Conservation (phyloP, 805 yeast genomes). For the Nematodospora valgi region DNA sequence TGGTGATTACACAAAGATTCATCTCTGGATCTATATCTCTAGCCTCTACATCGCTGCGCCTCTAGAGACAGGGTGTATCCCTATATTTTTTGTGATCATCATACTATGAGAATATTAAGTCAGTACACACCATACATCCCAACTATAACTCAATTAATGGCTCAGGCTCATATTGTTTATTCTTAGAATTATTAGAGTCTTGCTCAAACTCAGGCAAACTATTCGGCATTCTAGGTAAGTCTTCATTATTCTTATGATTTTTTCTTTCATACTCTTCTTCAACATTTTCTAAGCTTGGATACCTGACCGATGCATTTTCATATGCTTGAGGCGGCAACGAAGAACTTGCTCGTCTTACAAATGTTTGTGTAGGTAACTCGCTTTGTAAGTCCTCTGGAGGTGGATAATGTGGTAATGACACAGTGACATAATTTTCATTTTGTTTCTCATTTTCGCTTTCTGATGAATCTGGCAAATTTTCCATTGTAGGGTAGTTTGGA, state of each 20-base stretch:
- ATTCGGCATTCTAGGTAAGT: conserved; percentile 9
- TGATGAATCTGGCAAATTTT: conserved; percentile 4
- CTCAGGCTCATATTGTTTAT: conserved; percentile 28
- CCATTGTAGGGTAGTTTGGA: conserved; percentile 4
- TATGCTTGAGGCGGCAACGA: conserved; percentile 10
- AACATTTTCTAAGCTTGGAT: conserved; percentile 11
- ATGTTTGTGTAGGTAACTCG: conserved; percentile 2
- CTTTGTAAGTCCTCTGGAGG: conserved; percentile 10
- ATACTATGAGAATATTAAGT: too few species aligned
- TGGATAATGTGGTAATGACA: conserved; percentile 8
- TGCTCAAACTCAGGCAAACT: conserved; percentile 5
- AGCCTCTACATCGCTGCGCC: too few species aligned
- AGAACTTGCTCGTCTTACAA: conserved; percentile 10
- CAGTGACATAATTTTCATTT: conserved; percentile 6
- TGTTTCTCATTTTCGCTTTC: neutral
- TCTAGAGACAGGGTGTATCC: too few species aligned
- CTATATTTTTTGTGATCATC: too few species aligned
- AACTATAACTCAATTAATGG: conserved; percentile 37
- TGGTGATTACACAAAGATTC: too few species aligned
- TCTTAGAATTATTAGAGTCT: conserved; percentile 3
- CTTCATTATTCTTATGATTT: neutral
- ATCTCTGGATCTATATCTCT: too few species aligned
- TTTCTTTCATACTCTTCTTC: conserved; percentile 6
- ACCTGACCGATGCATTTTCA: conserved; percentile 11
- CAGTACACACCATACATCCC: too few species aligned